Evolutionary conservation across 2,329 filamentous ascomycete genomes (phyloP), one percentile per base, ranked within the genome.

Genomic region (Cladosporium colombiae): DNA sequence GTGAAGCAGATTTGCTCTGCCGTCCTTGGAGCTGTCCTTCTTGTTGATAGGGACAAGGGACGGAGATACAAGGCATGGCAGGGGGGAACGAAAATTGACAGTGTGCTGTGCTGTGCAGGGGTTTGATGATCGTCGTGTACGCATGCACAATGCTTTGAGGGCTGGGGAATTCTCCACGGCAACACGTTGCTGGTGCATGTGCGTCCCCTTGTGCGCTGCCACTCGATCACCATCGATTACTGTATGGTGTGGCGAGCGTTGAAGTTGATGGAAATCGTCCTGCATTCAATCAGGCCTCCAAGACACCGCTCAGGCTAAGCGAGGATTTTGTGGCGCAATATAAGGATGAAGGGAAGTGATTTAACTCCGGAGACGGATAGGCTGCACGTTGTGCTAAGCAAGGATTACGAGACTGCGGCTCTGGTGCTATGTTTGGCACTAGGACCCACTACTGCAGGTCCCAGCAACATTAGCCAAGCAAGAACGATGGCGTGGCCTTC

Each of bases 331-430:
- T 63, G 50, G 61, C 61, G 61, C 25, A 63, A 44, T 56, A 63
- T 63, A 63, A 53, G 61, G 61, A 63, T 56, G 35, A 37, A 23
- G 33, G 61, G 23, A 2, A 46, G 35, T 44, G 50, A 62, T 55
- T 52, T 63, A 35, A 25, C 61, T 63, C 23, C 50, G 61, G 61
- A 56, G 50, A n/a, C 61, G 61, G 61, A 56, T 53, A 53, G 61
- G 61, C 33, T 31, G 61, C 50, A 46, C 61, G 61, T 56, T 62
- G 61, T 53, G 61, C 61, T 63, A 63, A 63, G 61, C 61, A 44
- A 44, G 61, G 49, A 52, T 23, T 46, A 63, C 61, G 61, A 63
- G 61, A 63, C 61, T 33, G 29, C 49, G 49, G 60, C 49, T 33
- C 60, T 31, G 49, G 29, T 46, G 50, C 49, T 44, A 53, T 56